Evolutionary conservation across 371 early-diverging fungal species (phyloP).

Genomic region (Saksenaea oblongispora): DNA sequence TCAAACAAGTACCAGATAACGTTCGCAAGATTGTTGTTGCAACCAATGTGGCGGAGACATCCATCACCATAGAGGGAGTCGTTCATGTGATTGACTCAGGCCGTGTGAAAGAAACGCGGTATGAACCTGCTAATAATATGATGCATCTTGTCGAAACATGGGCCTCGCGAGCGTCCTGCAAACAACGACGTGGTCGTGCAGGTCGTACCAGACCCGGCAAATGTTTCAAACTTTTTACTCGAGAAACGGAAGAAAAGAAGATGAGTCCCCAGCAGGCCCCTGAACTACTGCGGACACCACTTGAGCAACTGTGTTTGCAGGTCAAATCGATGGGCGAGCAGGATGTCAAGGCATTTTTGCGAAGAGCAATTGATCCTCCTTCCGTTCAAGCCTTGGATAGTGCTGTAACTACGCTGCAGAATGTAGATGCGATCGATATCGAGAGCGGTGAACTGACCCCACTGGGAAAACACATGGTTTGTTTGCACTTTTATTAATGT

Average conservation of each 20-base stretch:
- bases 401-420: slow-evolving; percentile 59
- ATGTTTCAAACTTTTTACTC: slow-evolving; percentile 71
- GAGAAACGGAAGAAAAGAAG: slow-evolving; percentile 42
- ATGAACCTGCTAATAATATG: slow-evolving; percentile 63
- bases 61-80: slow-evolving; percentile 89
- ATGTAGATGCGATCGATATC: slow-evolving; percentile 60
- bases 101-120: slow-evolving; percentile 77
- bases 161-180: slow-evolving; percentile 80
- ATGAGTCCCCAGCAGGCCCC: slow-evolving; percentile 73
- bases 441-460: slow-evolving; percentile 72
- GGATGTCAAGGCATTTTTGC: slow-evolving; percentile 61
- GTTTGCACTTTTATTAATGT: slow-evolving; percentile 4
- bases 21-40: slow-evolving; percentile 87
- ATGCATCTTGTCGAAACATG: slow-evolving; percentile 50
- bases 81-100: slow-evolving; percentile 95
- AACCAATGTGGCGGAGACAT: slow-evolving; percentile 97
- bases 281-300: slow-evolving; percentile 79
- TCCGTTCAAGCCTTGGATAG: slow-evolving; percentile 58
- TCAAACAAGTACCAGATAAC: slow-evolving; percentile 57
- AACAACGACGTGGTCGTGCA: slow-evolving; percentile 92
- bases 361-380: slow-evolving; percentile 78
- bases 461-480: slow-evolving; percentile 80
- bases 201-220: slow-evolving; percentile 89
- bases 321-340: slow-evolving; percentile 75
- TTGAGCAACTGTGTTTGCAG: slow-evolving; percentile 80